A percentile compares a stretch with the other conserved stretches of the same genome.
phyloP scores from a whole-genome alignment of 2,329 filamentous ascomycete species.

The Fonsecaea erecta region DNA sequence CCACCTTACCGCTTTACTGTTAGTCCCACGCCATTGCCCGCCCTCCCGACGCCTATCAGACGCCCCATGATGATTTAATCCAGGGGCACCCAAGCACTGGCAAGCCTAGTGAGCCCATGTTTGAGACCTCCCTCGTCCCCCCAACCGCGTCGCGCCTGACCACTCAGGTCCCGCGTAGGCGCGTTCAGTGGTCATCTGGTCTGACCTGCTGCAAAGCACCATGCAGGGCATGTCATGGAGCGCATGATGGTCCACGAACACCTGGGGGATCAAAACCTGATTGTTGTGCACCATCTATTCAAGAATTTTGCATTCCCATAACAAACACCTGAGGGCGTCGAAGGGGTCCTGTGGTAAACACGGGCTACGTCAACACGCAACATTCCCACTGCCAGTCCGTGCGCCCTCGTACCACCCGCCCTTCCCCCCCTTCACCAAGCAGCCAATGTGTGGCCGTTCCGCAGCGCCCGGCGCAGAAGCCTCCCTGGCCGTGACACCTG shows the following conservation, averaged over 20 bases:
- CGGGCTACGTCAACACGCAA: slow-evolving; percentile 11
- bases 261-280: slow-evolving; percentile 13
- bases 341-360: slow-evolving; percentile 9
- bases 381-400: slow-evolving; percentile 2
- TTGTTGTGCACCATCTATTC: slow-evolving; percentile 10
- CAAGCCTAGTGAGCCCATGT: slow-evolving; percentile 5
- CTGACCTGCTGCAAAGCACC: slow-evolving; percentile 7
- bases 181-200: slow-evolving; percentile 26
- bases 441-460: slow-evolving; percentile 77
- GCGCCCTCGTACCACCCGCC: slow-evolving; percentile 8
- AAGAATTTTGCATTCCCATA: slow-evolving; percentile 7
- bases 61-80: slow-evolving; percentile 8
- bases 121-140: slow-evolving; percentile 14
- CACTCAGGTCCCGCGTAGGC: slow-evolving; percentile 6
- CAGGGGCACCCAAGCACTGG: slow-evolving; percentile 18
- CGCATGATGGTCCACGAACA: slow-evolving; percentile 14
- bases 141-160: slow-evolving; percentile 25
- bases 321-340: slow-evolving; percentile 9
- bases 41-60: slow-evolving; percentile 25
- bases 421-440: slow-evolving; percentile 8
- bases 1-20: slow-evolving; percentile 15
- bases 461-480: slow-evolving; percentile 43
- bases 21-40: slow-evolving; percentile 17
- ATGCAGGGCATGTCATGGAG: slow-evolving; percentile 3
- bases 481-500: slow-evolving; percentile 23